phyloP scores from a whole-genome alignment of 2,329 filamentous ascomycete species.

The Niveomyces coronatus region DNA sequence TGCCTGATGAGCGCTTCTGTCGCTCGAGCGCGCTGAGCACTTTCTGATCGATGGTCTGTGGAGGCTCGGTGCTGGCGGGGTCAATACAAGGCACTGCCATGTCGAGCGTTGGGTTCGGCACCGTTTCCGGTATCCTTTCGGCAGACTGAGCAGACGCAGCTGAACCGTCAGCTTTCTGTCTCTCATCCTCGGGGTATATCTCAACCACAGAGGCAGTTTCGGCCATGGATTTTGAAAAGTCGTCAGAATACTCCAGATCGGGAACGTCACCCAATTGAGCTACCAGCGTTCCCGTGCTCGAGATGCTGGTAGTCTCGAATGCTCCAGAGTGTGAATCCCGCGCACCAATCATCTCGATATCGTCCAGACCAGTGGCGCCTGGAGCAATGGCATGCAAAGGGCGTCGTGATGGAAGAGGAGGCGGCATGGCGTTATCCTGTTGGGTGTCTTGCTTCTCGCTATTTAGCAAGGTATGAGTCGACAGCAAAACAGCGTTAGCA shows the following conservation, averaged over 20 bases:
- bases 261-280: slow-evolving; percentile 29
- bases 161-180: too few species aligned
- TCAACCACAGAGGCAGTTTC: too few species aligned
- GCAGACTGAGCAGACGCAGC: not conserved
- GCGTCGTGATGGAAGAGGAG: slow-evolving; percentile 40
- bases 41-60: slow-evolving; percentile 33
- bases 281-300: slow-evolving; percentile 44
- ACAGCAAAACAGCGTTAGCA: slow-evolving; percentile 67
- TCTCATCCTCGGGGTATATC: too few species aligned
- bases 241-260: too few species aligned
- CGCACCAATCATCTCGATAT: slow-evolving; percentile 25
- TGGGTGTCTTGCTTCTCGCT: slow-evolving; percentile 20
- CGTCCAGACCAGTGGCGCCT: slow-evolving; percentile 15
- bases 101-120: not conserved
- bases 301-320: slow-evolving; percentile 33
- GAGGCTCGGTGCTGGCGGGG: slow-evolving; percentile 22
- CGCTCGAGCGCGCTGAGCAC: slow-evolving; percentile 35
- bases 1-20: slow-evolving; percentile 37
- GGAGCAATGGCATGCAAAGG: slow-evolving; percentile 27
- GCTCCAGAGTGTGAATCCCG: slow-evolving; percentile 20
- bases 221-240: too few species aligned
- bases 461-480: slow-evolving; percentile 29
- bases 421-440: slow-evolving; percentile 23
- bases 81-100: slow-evolving; percentile 15
- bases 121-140: slow-evolving; percentile 1